These are phyloP conservation scores for Bidens hawaiensis DNA, from an alignment of 140 eudicot genomes.

Conservation along the genomic window DNA sequence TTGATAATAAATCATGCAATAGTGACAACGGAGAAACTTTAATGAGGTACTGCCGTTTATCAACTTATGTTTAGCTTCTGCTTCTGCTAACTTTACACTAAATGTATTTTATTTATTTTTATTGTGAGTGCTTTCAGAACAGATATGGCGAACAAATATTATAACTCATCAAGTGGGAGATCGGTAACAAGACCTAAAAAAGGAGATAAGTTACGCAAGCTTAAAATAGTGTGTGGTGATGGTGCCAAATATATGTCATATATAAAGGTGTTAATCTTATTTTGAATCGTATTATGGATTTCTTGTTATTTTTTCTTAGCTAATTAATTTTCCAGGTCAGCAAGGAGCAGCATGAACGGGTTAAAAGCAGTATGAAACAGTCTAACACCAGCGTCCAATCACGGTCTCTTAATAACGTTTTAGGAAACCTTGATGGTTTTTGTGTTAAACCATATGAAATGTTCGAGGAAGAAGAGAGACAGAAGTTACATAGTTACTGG, in stretches of 20 bases:
- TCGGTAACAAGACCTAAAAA: constrained; percentile 32
- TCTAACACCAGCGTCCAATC: constrained; percentile 57
- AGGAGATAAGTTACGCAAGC: constrained; percentile 50
- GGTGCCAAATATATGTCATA: constrained; percentile 97
- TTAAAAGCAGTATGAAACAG: constrained; percentile 84
- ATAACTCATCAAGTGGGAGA: constrained; percentile 43
- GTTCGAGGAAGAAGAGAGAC: constrained; percentile 86
- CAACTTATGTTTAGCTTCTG: background rate
- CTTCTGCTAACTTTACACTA: background rate
- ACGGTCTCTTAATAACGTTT: constrained; percentile 62
- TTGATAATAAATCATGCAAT: constrained; percentile 54
- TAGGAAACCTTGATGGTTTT: constrained; percentile 65
- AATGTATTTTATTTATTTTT: background rate
- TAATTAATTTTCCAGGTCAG: constrained; percentile 60
- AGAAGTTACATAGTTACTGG: constrained; percentile 73
- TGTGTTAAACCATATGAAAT: constrained; percentile 71
- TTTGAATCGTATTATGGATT: no score
- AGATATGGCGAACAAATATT: constrained; percentile 32
- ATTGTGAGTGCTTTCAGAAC: constrained; percentile 34
- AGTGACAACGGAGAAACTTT: constrained; percentile 58
- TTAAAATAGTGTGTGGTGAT: constrained; percentile 54
- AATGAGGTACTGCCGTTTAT: constrained; percentile 35
- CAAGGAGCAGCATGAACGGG: constrained; percentile 83
- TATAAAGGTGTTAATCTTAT: constrained; percentile 51
- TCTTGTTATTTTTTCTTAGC: no score